These are phyloP conservation scores for Bruguiera gymnorhiza DNA, from an alignment of 345 rosid genomes.

Conservation along the genomic window DNA sequence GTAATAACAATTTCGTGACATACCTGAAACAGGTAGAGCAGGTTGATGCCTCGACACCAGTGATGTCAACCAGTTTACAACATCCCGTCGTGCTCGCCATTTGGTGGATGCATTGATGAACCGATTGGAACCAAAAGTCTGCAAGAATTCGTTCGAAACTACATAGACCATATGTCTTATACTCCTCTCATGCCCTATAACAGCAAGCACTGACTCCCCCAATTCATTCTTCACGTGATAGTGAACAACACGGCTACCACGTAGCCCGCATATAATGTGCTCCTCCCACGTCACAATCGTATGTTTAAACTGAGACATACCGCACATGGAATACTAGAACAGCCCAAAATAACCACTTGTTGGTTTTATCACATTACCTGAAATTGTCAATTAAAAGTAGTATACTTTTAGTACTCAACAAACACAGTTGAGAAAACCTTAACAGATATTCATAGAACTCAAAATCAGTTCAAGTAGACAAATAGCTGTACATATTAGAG, in stretches of 20 bases:
- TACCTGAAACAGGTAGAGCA: constrained; percentile 15
- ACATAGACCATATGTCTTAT: constrained; percentile 54
- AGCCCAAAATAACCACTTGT: too few relatives aligned
- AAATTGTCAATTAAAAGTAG: too few relatives aligned
- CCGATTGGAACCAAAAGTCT: constrained; percentile 23
- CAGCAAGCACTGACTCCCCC: constrained; percentile 39
- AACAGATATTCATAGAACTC: neutral
- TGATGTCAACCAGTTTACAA: constrained; percentile 44
- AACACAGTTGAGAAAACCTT: constrained; percentile 15
- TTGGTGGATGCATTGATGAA: constrained; percentile 22
- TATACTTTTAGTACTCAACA: constrained; percentile 4
- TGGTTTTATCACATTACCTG: too few relatives aligned
- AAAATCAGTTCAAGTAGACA: neutral
- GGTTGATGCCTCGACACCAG: constrained; percentile 16
- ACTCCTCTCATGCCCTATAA: constrained; percentile 50
- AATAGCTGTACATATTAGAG: neutral
- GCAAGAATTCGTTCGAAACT: constrained; percentile 29
- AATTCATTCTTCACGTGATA: constrained; percentile 36
- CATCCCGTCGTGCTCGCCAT: constrained; percentile 57
- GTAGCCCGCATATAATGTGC: constrained; percentile 37
- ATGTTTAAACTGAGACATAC: too few relatives aligned
- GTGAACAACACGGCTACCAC: constrained; percentile 46
- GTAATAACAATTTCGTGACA: constrained; percentile 6
- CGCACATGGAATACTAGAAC: too few relatives aligned
- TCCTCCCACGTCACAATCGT: constrained; percentile 38